Evolutionary conservation across 2,329 filamentous ascomycete species (phyloP).

Genomic region (Lasiodiplodia sp.): DNA sequence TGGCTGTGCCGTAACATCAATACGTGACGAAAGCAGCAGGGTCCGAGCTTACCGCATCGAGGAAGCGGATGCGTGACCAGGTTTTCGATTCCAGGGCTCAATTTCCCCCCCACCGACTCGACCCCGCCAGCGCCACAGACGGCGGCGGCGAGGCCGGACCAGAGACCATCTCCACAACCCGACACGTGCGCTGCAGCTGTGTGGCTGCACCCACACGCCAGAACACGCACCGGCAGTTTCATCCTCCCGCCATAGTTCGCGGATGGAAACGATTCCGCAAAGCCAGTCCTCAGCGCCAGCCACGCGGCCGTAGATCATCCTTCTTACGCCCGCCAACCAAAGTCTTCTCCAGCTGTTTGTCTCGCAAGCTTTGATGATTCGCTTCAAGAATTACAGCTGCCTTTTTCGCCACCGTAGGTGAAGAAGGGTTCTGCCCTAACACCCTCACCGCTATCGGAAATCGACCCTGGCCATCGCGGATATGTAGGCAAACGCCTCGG

Average conservation of each 20-base stretch:
- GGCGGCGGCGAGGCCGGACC: background rate
- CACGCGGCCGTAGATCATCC: background rate
- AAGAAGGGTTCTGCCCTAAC: background rate
- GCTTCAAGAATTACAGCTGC: background rate
- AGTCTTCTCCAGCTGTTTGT: background rate
- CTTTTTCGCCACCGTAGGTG: background rate
- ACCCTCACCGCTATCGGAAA: background rate
- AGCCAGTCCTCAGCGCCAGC: background rate
- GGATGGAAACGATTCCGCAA: background rate
- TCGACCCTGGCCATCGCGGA: background rate
- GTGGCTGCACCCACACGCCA: background rate
- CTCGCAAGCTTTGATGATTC: background rate
- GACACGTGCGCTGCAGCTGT: background rate
- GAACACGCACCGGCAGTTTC: background rate
- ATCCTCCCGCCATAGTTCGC: background rate
- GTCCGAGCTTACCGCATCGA: background rate
- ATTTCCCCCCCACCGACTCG: no score
- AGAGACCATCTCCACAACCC: background rate
- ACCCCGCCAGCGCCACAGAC: background rate
- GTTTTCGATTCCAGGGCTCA: background rate
- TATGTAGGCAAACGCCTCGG: background rate
- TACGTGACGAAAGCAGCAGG: background rate
- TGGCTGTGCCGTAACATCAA: background rate
- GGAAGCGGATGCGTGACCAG: slow-evolving; percentile 13
- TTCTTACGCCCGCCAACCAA: background rate